These are phyloP conservation scores for Vaccinium myrtillus DNA, from an alignment of 148 eudicot species.

Conservation along the genomic window DNA sequence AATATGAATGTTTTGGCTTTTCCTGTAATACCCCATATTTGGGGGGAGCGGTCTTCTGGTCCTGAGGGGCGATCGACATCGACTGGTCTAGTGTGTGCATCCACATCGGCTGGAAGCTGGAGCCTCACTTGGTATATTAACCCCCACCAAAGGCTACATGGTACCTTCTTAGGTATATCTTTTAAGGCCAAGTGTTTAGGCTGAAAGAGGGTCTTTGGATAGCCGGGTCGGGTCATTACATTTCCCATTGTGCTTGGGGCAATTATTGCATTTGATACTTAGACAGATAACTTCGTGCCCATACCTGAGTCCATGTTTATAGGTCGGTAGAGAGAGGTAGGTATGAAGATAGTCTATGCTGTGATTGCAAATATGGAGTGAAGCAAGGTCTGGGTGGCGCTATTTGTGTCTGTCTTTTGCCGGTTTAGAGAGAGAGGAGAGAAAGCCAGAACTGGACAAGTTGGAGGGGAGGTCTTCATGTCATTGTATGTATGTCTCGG, in stretches of 20 bases:
- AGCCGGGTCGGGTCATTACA: background rate
- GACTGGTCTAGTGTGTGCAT: background rate
- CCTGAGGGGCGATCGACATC: background rate
- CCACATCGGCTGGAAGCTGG: background rate
- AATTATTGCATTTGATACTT: background rate
- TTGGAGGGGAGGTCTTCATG: background rate
- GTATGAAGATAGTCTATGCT: background rate
- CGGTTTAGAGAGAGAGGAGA: background rate
- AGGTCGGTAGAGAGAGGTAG: background rate
- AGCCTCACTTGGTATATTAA: background rate
- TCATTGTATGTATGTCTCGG: background rate
- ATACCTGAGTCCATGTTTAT: background rate
- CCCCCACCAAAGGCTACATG: background rate
- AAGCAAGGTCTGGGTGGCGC: background rate
- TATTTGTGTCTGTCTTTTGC: background rate
- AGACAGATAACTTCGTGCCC: background rate
- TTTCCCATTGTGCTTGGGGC: background rate
- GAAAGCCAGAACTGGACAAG: background rate
- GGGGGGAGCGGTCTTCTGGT: background rate
- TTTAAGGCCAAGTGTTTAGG: slow-evolving; percentile 3
- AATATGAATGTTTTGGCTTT: background rate
- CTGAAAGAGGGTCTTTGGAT: background rate
- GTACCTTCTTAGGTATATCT: background rate
- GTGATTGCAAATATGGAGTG: background rate
- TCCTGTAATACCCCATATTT: background rate